Percentiles rank a stretch among this genome's conserved stretches.
phyloP scores from a whole-genome alignment of 805 yeast species.

The Saturnispora zaruensis region DNA sequence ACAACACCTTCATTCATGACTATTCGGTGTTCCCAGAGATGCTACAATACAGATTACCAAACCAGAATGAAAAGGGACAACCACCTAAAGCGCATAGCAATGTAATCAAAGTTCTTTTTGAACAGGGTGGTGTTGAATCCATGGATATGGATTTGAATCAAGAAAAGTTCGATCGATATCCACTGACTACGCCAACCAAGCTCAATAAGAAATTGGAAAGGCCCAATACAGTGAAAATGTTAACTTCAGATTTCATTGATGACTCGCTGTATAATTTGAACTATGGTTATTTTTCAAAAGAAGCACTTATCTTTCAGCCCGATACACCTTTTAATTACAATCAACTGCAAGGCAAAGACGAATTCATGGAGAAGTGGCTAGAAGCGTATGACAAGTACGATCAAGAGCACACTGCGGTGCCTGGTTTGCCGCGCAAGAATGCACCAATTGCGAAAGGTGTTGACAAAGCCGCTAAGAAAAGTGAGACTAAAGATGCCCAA shows the following conservation, averaged over 20 bases:
- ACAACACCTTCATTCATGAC: slow-evolving; percentile 26
- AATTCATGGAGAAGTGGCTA: slow-evolving; percentile 62
- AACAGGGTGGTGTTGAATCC: slow-evolving; percentile 31
- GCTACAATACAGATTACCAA: slow-evolving; percentile 25
- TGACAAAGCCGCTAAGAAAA: neutral
- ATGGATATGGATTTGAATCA: slow-evolving; percentile 28
- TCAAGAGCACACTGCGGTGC: slow-evolving; percentile 12
- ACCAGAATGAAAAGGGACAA: slow-evolving; percentile 15
- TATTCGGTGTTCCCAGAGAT: slow-evolving; percentile 27
- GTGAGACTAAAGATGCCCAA: neutral
- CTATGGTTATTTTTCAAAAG: slow-evolving; percentile 75
- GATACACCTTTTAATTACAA: slow-evolving; percentile 56
- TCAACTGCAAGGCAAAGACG: slow-evolving; percentile 52
- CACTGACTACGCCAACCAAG: slow-evolving; percentile 32
- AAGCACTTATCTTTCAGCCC: slow-evolving; percentile 69
- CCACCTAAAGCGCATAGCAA: slow-evolving; percentile 19
- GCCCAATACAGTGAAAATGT: slow-evolving; percentile 60
- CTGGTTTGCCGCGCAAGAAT: slow-evolving; percentile 5
- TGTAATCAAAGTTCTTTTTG: slow-evolving; percentile 21
- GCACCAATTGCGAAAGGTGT: neutral
- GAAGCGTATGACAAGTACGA: slow-evolving; percentile 50
- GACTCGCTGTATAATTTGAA: slow-evolving; percentile 74
- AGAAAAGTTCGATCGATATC: slow-evolving; percentile 34
- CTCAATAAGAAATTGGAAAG: slow-evolving; percentile 34
- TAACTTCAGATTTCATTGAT: slow-evolving; percentile 73